These are phyloP conservation scores for Knufia fluminis DNA, from an alignment of 2,329 filamentous ascomycete genomes.

Conservation along the genomic window DNA sequence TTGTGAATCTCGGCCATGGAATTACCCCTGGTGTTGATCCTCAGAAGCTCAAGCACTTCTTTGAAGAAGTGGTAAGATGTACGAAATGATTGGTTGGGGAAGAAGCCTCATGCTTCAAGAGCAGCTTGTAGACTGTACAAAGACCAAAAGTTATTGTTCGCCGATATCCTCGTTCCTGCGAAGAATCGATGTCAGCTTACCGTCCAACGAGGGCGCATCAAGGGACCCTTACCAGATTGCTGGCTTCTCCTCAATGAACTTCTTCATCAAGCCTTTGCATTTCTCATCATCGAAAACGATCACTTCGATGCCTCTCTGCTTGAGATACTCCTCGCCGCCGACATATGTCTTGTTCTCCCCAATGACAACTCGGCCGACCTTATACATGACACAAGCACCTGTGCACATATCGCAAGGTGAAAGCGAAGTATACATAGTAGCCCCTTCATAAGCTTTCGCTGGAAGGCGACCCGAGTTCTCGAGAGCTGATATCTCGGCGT, in stretches of 20 bases:
- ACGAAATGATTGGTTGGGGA: background rate
- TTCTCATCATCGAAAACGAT: conserved; percentile 58
- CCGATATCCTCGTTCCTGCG: conserved; percentile 52
- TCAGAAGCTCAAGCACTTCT: conserved; percentile 86
- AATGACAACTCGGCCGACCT: conserved; percentile 63
- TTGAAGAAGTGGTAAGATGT: conserved; percentile 53
- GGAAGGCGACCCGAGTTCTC: conserved; percentile 64
- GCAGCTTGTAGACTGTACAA: background rate
- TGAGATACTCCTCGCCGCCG: conserved; percentile 63
- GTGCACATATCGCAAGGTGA: conserved; percentile 78
- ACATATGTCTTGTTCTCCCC: conserved; percentile 69
- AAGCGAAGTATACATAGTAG: conserved; percentile 76
- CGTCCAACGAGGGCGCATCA: background rate
- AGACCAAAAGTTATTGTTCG: conserved; percentile 12
- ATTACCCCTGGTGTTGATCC: conserved; percentile 93
- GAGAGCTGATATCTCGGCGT: conserved; percentile 70
- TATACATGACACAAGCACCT: conserved; percentile 67
- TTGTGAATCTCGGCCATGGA: conserved; percentile 94
- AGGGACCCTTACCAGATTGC: conserved; percentile 53
- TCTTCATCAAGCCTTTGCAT: conserved; percentile 60
- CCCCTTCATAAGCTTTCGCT: conserved; percentile 57
- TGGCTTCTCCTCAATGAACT: conserved; percentile 63
- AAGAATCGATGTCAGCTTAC: conserved; percentile 8
- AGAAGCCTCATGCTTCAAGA: background rate
- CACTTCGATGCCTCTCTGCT: conserved; percentile 60